These are phyloP conservation scores for Claviceps quebecensis DNA, from an alignment of 2,329 filamentous ascomycete genomes.

Conservation along the genomic window DNA sequence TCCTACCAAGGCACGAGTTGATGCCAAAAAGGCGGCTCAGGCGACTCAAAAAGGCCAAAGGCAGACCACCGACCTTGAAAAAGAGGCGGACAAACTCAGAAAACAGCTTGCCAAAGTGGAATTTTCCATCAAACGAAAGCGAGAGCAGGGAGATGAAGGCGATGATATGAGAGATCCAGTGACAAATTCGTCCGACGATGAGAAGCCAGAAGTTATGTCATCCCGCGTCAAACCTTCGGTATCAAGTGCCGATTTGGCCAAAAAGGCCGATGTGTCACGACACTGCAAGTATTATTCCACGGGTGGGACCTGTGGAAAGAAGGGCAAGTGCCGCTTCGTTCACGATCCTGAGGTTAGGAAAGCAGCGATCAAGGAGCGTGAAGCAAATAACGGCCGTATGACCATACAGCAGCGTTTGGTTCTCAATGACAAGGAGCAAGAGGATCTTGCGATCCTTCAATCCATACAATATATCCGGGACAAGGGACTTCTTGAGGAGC, in stretches of 20 bases:
- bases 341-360: constrained; percentile 51
- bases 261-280: constrained; percentile 46
- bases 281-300: constrained; percentile 61
- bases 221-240: constrained; percentile 25
- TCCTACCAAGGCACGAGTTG: constrained; percentile 60
- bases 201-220: constrained; percentile 43
- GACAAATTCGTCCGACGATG: constrained; percentile 40
- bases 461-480: constrained; percentile 52
- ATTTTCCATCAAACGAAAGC: constrained; percentile 53
- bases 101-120: constrained; percentile 57
- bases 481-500: constrained; percentile 35
- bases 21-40: constrained; percentile 43
- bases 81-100: constrained; percentile 47
- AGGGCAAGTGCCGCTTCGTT: constrained; percentile 62
- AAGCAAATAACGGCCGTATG: constrained; percentile 50
- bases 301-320: constrained; percentile 55
- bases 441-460: constrained; percentile 51
- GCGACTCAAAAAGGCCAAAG: constrained; percentile 35
- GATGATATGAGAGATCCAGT: constrained; percentile 47
- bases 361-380: constrained; percentile 48
- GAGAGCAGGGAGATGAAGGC: constrained; percentile 52
- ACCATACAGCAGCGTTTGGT: constrained; percentile 52
- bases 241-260: constrained; percentile 29
- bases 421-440: constrained; percentile 54
- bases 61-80: constrained; percentile 47